Percentiles rank a stretch among this genome's conserved stretches.
phyloP scores from a whole-genome alignment of 371 early-diverging fungal species.

The Gilbertella persicaria region DNA sequence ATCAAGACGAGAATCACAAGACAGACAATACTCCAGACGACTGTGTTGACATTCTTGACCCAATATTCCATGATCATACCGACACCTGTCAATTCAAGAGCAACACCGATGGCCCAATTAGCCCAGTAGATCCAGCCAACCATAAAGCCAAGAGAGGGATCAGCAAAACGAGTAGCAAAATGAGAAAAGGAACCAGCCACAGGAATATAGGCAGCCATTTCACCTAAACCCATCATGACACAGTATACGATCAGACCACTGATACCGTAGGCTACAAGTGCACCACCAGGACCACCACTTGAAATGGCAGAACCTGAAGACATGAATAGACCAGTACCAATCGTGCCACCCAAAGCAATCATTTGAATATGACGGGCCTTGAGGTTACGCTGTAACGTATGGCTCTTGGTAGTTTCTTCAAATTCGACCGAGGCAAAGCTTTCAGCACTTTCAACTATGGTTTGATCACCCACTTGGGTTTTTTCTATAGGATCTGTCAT shows the following conservation, averaged over 20 bases:
- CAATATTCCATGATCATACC: conserved; percentile 82
- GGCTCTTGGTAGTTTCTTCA: conserved; percentile 10
- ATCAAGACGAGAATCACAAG: conserved; percentile 59
- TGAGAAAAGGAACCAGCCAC: conserved; percentile 84
- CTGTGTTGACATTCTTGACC: conserved; percentile 61
- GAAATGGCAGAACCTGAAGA: conserved; percentile 80
- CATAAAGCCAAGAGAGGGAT: conserved; percentile 80
- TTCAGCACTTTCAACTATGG: conserved; percentile 27
- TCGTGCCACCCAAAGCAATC: conserved; percentile 69
- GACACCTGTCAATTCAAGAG: conserved; percentile 79
- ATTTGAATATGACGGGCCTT: conserved; percentile 63
- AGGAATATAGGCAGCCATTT: conserved; percentile 86
- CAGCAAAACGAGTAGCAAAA: conserved; percentile 83
- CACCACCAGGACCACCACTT: conserved; percentile 76
- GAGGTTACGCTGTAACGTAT: conserved; percentile 39
- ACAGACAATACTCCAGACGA: conserved; percentile 64
- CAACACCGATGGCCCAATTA: conserved; percentile 84
- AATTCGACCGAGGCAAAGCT: conserved; percentile 10
- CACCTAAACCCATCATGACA: conserved; percentile 83
- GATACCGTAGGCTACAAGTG: conserved; percentile 69
- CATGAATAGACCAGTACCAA: conserved; percentile 88
- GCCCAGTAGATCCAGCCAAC: conserved; percentile 82
- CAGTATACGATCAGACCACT: conserved; percentile 86
- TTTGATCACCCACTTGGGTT: conserved; percentile 16
- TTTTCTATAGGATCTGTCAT: conserved; percentile 21